These are phyloP conservation scores for Oehlia diaphana DNA, from an alignment of 192 early-diverging fungal species.

Conservation along the genomic window DNA sequence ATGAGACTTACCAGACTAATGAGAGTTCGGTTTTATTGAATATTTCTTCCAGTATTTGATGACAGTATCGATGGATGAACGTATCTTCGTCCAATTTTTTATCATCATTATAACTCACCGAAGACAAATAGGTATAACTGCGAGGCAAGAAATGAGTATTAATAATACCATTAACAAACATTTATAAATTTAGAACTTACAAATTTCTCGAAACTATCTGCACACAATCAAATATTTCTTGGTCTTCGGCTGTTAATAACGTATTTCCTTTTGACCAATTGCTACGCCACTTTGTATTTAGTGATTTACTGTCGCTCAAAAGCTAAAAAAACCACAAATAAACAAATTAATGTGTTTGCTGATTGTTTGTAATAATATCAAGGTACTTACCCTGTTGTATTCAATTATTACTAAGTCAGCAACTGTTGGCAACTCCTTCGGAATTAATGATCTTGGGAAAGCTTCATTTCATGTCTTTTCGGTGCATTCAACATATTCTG, in stretches of 20 bases:
- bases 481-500: slow-evolving; percentile 9
- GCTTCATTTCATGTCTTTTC: slow-evolving; percentile 7
- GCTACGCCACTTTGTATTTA: slow-evolving; percentile 7
- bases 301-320: slow-evolving; percentile 18
- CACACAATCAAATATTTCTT: slow-evolving; percentile 20
- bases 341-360: slow-evolving; percentile 8
- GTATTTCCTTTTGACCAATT: slow-evolving; percentile 25
- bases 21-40: slow-evolving; percentile 9
- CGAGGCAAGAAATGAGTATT: slow-evolving; percentile 1
- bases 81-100: slow-evolving; percentile 22
- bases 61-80: slow-evolving; percentile 16
- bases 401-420: slow-evolving; percentile 6
- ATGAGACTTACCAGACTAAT: too few species aligned
- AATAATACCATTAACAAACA: slow-evolving; percentile 14
- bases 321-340: slow-evolving; percentile 10
- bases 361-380: slow-evolving; percentile 10
- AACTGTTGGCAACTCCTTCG: not conserved
- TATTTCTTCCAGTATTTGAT: slow-evolving; percentile 16
- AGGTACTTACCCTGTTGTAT: slow-evolving; percentile 16
- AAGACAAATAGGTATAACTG: slow-evolving; percentile 23
- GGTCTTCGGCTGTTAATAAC: not conserved
- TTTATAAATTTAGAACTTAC: not conserved
- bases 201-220: slow-evolving; percentile 18
- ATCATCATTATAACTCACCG: slow-evolving; percentile 18
- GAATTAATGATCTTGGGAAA: not conserved